phyloP scores from a whole-genome alignment of 352 stramenopile species.

The Saprolegnia diclina region DNA sequence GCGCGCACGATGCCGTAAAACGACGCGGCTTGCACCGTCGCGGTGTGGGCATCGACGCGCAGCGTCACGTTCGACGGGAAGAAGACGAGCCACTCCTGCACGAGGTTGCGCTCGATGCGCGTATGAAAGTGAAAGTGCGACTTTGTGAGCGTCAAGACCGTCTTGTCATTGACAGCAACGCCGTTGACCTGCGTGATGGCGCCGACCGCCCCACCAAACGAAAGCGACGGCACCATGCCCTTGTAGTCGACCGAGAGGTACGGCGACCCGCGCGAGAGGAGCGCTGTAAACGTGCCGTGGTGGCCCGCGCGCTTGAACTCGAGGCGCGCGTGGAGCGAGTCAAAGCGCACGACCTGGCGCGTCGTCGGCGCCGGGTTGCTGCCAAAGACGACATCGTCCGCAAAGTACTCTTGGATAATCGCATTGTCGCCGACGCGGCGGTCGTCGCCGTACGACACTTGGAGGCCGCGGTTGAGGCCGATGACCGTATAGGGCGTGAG shows the following conservation, averaged over 20 bases:
- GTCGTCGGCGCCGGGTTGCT: constrained; percentile 59
- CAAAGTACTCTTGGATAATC: constrained; percentile 76
- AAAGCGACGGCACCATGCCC: constrained; percentile 55
- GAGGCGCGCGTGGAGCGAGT: constrained; percentile 57
- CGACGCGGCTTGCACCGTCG: not conserved
- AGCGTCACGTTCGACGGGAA: constrained; percentile 13
- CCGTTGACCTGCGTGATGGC: constrained; percentile 53
- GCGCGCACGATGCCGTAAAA: constrained; percentile 45
- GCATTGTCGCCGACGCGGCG: constrained; percentile 54
- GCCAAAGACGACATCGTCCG: constrained; percentile 67
- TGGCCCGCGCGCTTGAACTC: constrained; percentile 49
- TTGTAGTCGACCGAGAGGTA: constrained; percentile 82
- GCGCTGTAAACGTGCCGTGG: constrained; percentile 27
- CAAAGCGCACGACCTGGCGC: constrained; percentile 59
- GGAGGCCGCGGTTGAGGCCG: constrained; percentile 53
- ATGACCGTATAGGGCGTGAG: constrained; percentile 80
- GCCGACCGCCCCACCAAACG: constrained; percentile 43
- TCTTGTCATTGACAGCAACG: constrained; percentile 33
- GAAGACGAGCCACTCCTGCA: constrained; percentile 22
- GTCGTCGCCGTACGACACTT: constrained; percentile 79
- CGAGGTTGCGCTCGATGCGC: constrained; percentile 8
- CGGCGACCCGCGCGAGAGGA: constrained; percentile 58
- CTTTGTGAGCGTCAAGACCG: constrained; percentile 19
- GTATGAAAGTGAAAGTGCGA: constrained; percentile 6
- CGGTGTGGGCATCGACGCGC: not conserved